A percentile compares a stretch with the other conserved stretches of the same genome.
These are phyloP conservation scores for Irpex sp. DNA, from an alignment of 1,284 basidiomycete species.

Conservation along the genomic window DNA sequence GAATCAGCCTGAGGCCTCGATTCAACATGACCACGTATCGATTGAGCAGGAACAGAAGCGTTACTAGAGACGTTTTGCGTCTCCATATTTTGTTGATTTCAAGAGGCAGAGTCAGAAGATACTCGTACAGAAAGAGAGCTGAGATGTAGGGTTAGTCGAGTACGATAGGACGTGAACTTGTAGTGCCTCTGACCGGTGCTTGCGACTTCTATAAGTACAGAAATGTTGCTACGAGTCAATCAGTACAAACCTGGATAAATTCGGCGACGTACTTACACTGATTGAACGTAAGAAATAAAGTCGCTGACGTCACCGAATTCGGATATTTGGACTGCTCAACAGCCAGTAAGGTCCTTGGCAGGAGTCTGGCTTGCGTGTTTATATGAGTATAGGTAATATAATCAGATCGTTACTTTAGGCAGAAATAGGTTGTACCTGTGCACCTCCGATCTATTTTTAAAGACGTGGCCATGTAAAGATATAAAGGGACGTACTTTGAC, in stretches of 20 bases:
- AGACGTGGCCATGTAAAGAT: no score
- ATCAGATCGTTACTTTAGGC: not conserved
- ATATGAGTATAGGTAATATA: no score
- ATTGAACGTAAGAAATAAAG: no score
- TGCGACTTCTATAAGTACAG: not conserved
- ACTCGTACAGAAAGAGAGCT: conserved; percentile 3
- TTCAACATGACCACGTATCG: conserved; percentile 24
- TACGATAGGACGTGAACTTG: not conserved
- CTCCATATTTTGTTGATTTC: conserved; percentile 6
- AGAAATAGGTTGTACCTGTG: no score
- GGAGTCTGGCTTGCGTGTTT: no score
- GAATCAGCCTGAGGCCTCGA: conserved; percentile 22
- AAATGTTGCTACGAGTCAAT: not conserved
- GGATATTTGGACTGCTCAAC: no score
- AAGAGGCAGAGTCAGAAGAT: conserved; percentile 3
- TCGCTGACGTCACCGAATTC: no score
- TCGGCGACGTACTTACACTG: no score
- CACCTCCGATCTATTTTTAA: no score
- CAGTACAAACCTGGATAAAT: no score
- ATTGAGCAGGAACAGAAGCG: conserved; percentile 2
- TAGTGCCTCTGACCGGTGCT: not conserved
- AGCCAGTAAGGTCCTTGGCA: no score
- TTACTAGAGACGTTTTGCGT: not conserved
- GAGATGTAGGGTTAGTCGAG: not conserved
- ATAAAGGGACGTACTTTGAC: no score